Conservation (phyloP, 495 filamentous ascomycete genomes). For the Penicillium ochrochloron region DNA sequence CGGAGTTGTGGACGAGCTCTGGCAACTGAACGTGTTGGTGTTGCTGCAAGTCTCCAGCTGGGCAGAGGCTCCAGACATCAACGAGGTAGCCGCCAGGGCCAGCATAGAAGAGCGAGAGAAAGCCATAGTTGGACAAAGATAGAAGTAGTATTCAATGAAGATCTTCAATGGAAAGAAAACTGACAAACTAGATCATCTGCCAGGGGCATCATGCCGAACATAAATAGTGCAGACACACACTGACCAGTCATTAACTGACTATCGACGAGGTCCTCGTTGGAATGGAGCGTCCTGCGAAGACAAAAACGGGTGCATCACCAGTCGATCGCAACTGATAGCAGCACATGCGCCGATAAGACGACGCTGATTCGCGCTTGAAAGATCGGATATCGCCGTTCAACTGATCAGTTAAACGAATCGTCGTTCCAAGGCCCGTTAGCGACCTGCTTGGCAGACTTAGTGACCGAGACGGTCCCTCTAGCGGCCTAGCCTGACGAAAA, state of each 20-base stretch:
- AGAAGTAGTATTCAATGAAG: not conserved
- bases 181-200: not conserved
- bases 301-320: slow-evolving; percentile 12
- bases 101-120: slow-evolving; percentile 26
- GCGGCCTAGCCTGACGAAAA: slow-evolving; percentile 13
- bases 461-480: not conserved
- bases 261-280: not conserved
- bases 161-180: slow-evolving; percentile 1
- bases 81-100: slow-evolving; percentile 32
- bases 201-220: slow-evolving; percentile 1
- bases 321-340: slow-evolving; percentile 25
- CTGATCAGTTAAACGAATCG: not conserved
- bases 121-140: slow-evolving; percentile 19
- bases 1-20: slow-evolving; percentile 45
- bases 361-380: slow-evolving; percentile 38
- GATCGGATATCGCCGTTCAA: slow-evolving; percentile 31
- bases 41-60: slow-evolving; percentile 33
- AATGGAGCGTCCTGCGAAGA: not conserved
- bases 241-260: not conserved
- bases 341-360: slow-evolving; percentile 43
- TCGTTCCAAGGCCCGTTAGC: not conserved
- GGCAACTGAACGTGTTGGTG: slow-evolving; percentile 44
- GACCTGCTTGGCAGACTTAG: slow-evolving; percentile 4
- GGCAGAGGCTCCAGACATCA: slow-evolving; percentile 31
- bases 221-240: slow-evolving; percentile 4